Base-by-base conservation (phyloP, 805 yeast genomes). In the Candida loeiensis region DNA sequence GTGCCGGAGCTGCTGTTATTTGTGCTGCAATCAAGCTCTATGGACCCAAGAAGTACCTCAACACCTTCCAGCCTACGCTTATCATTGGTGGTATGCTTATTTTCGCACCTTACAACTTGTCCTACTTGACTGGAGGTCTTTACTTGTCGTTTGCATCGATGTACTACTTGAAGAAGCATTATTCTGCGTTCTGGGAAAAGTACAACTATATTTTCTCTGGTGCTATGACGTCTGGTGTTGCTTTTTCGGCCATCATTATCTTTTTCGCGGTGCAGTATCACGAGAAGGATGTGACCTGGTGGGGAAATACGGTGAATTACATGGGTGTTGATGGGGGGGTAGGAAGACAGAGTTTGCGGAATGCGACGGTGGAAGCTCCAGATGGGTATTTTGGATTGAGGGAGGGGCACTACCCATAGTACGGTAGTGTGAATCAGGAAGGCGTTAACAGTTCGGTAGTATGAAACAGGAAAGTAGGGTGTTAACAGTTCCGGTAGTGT, bases 331-430 rank as follows among this genome's bases (percentile, higher is more conserved):
- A 71, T 35, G 67, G 63, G 28, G 40, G 35, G 11, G 21, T 12
- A 15, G 28, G 34, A 4, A 21, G 35, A 25, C 29, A 15, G 19
- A 17, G 25, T 18, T 33, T 40, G 16, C 40, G 46, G 22, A 48
- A 53, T 40, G 56, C 52, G 2, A 45, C 58, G 5, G 39, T 14
- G 6, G 22, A 8, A 4, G 59, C 61, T 12, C 58, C 61, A 2
- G 62, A 52, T 21, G 71, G 71, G 1, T 64, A 63, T 47, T 64
- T 66, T 45, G 71, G 71, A 4, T 60, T 59, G n/a, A 51, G 64
- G 43, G 26, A 40, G 11, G 64, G 64, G 6, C 39, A 50, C 36
- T 56, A 45, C 41, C 62, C 61, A 44, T 56, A 40, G 41, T 26
- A 29, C n/a, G 9, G 6, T 7, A 21, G 24, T 7, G 24, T 7